A percentile compares a stretch with the other conserved stretches of the same genome.
phyloP scores from a whole-genome alignment of 2,329 filamentous ascomycete species.

The Nemania serpens region DNA sequence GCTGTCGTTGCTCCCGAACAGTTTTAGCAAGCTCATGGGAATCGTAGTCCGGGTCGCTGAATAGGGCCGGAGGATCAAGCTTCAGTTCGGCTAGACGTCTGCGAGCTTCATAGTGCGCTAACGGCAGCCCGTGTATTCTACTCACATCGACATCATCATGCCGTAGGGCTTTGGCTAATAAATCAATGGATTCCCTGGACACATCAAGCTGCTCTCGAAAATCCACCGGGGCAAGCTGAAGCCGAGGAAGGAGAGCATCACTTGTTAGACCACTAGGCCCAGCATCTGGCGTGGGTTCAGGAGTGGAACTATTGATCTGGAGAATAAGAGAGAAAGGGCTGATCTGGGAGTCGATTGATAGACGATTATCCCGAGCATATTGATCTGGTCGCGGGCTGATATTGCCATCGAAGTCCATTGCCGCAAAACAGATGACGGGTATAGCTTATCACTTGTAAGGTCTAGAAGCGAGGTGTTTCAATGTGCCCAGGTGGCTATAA shows the following conservation, averaged over 20 bases:
- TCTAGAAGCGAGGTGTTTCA: no score
- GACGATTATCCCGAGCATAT: constrained; percentile 35
- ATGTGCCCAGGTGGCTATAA: no score
- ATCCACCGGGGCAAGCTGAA: constrained; percentile 27
- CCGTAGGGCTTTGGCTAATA: constrained; percentile 25
- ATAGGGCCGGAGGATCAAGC: constrained; percentile 36
- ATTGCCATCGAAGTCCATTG: constrained; percentile 12
- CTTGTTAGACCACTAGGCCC: constrained; percentile 14
- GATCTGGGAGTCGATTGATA: constrained; percentile 36
- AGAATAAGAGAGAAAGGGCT: constrained; percentile 26
- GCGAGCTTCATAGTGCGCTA: constrained; percentile 15
- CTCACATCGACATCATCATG: background rate
- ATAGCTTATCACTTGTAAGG: background rate
- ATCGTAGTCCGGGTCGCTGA: constrained; percentile 38
- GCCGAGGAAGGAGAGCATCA: constrained; percentile 28
- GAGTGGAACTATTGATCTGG: constrained; percentile 15
- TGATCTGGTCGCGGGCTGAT: constrained; percentile 26
- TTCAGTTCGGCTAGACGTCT: constrained; percentile 26
- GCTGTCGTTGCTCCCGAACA: constrained; percentile 25
- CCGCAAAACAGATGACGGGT: background rate
- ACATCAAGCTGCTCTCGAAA: constrained; percentile 30
- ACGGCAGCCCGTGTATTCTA: background rate
- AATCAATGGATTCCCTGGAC: constrained; percentile 24
- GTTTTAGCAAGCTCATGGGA: constrained; percentile 29
- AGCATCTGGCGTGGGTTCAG: constrained; percentile 8